Conservation (phyloP, 768 basidiomycete genomes). For the Lentinus brumalis region DNA sequence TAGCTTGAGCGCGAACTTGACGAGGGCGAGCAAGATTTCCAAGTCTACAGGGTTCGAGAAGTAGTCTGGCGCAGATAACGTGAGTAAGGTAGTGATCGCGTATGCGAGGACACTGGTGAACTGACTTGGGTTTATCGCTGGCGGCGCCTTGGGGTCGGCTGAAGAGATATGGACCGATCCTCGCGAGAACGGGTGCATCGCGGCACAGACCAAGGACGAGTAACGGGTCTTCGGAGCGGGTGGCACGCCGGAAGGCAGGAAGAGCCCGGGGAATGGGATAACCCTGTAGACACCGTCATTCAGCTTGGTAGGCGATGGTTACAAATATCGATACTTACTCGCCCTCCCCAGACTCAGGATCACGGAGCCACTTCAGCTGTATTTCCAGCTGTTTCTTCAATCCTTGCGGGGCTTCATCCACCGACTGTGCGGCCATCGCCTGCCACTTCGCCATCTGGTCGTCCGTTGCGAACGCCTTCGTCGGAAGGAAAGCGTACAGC, state of each 20-base stretch:
- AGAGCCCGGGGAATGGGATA: slow-evolving; percentile 3
- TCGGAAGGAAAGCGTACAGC: background rate
- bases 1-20: slow-evolving; percentile 2
- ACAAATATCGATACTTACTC: slow-evolving; percentile 5
- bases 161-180: slow-evolving; percentile 23
- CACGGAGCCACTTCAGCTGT: slow-evolving; percentile 5
- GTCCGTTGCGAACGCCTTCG: background rate
- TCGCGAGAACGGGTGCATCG: slow-evolving; percentile 9
- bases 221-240: background rate
- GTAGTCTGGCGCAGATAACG: background rate
- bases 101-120: background rate
- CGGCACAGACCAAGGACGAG: background rate
- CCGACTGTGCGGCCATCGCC: background rate
- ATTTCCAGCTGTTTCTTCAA: slow-evolving; percentile 4
- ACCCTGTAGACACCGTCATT: background rate
- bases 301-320: too few relatives aligned
- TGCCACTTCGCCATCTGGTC: background rate
- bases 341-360: background rate
- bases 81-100: background rate
- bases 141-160: slow-evolving; percentile 25
- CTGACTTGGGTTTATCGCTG: slow-evolving; percentile 29
- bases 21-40: slow-evolving; percentile 1
- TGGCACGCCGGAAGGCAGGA: background rate
- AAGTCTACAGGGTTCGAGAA: slow-evolving; percentile 12
- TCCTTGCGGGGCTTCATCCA: background rate